phyloP scores from a whole-genome alignment of 208 protist species.

The Angomonas ambiguus region DNA sequence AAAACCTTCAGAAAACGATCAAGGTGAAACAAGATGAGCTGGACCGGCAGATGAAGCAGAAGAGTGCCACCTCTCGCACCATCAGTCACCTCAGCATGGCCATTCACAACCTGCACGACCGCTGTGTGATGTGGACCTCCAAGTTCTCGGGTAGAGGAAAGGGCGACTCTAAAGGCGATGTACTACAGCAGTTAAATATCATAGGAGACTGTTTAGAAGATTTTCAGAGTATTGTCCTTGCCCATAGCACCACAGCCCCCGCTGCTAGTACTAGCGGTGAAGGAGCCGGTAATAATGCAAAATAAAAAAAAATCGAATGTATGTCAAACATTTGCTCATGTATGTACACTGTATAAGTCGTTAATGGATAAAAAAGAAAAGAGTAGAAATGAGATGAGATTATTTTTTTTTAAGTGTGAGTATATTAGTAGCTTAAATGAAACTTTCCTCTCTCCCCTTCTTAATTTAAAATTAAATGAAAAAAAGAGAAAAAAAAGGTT shows the following conservation, averaged over 20 bases:
- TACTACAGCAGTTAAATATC: constrained; percentile 81
- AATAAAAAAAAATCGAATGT: not conserved
- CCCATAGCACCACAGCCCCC: constrained; percentile 19
- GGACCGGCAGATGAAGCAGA: constrained; percentile 84
- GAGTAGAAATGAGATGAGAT: not conserved
- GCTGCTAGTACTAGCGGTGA: not conserved
- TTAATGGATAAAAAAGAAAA: not conserved
- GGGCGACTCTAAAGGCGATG: constrained; percentile 60
- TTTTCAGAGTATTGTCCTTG: constrained; percentile 76
- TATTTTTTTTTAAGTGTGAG: too few relatives aligned
- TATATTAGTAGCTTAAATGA: not conserved
- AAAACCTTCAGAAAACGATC: constrained; percentile 80
- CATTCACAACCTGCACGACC: constrained; percentile 85
- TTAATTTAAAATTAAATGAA: not conserved
- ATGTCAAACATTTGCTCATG: too few relatives aligned
- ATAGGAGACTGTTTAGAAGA: constrained; percentile 90
- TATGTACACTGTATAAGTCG: constrained; percentile 1
- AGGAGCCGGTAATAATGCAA: constrained; percentile 2
- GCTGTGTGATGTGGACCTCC: constrained; percentile 73
- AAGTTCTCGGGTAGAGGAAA: constrained; percentile 75
- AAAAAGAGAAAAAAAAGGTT: constrained; percentile 4
- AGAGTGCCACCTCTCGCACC: constrained; percentile 81
- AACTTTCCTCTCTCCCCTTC: not conserved
- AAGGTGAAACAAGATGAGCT: constrained; percentile 88
- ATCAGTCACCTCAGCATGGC: constrained; percentile 91